Base-by-base conservation (phyloP, 176 grass and related monocot species). In the Saccharum spontaneum region DNA sequence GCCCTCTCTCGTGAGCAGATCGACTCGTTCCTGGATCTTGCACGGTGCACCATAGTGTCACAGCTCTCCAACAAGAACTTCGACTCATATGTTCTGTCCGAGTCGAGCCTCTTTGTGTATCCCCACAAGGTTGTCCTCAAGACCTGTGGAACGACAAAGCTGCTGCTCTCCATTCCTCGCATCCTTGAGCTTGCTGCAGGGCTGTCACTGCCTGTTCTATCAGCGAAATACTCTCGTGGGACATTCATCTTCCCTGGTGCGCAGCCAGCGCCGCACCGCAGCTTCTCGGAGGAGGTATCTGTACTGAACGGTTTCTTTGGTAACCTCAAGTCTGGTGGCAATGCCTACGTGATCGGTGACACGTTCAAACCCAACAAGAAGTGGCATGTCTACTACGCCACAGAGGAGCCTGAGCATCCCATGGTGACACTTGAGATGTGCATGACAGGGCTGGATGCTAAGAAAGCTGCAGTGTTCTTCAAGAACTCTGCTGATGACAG, bases 361-460 rank as follows among this genome's bases (percentile, higher is more conserved):
- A 15, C 88, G 1, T 77, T 82, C 66, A 86, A 75, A 44, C 92
- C 92, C 13, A 97, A 89, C 60, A 94, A 86, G 84, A 89, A 86
- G 44, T 97, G 95, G 95, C 95, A 97, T 73, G 81, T 94, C 46
- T 97, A 97, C 62, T 88, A 97, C 22, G 95, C 95, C 4, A 97
- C 92, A 2, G 69, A 93, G 50, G 80, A 87, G 61, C 90, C 92
- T 31, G 95, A 97, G 76, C 72, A 88, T 37, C 92, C 95, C 54
- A 88, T 88, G 88, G 92, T 97, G 38, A 94, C 92, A 45, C 85
- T 97, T 24, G 95, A 97, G 80, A 94, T 97, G 95, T 97, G 95
- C 82, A 97, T 97, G 95, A 94, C 95, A 0, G 84, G 88, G 49
- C 57, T 97, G 65, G 76, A 93, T 71, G 31, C 46, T 39, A 72